Evolutionary conservation across 441 rosid genomes (phyloP), one percentile per base, ranked within the genome.

Genomic region (Sinapis alba): DNA sequence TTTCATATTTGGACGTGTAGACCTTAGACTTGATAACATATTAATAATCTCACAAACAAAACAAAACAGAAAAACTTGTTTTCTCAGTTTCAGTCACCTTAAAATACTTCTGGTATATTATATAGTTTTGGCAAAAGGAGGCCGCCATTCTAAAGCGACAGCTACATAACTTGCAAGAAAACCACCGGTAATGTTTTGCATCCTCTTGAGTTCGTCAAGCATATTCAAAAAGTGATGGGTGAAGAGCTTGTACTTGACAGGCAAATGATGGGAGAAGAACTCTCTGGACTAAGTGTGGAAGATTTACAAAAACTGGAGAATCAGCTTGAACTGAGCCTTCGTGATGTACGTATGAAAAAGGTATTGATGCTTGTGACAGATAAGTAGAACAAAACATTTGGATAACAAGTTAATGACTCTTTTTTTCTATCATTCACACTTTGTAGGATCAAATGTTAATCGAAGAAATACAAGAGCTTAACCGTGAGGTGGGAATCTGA

Each of bases 191-290:
- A 87, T 72, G 58, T 74, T 63, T 27, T 34, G 24, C 57, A 41
- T 64, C 24, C 56, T 51, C 61, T 54, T 27, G n/a, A 18, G 19
- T 26, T 62, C 1, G 6, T 61, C 69, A 68, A 47, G 59, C 13
- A 68, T 34, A 61, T 50, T 68, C 27, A 59, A 36, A 36, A 68
- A 68, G 32, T 68, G 62, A 68, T 53, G 50, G 36, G 3, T 28
- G 15, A 53, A 75, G 68, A 68, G 43, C 8, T 75, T 50, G 43
- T 61, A 38, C 71, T 63, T 27, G 38, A 76, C 90, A 95, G 99
- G 86, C 88, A 91, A 82, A 88, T 95, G 96, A 92, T 91, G 99
- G 99, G 99, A 7, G 91, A 91, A 80, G 91, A 87, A 76, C 96
- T 95, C 73, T 86, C 97, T 27, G 90, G 94, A 47, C 84, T 95